Conservation (phyloP, 768 basidiomycete genomes). For the Hortiboletus flavorubellus region DNA sequence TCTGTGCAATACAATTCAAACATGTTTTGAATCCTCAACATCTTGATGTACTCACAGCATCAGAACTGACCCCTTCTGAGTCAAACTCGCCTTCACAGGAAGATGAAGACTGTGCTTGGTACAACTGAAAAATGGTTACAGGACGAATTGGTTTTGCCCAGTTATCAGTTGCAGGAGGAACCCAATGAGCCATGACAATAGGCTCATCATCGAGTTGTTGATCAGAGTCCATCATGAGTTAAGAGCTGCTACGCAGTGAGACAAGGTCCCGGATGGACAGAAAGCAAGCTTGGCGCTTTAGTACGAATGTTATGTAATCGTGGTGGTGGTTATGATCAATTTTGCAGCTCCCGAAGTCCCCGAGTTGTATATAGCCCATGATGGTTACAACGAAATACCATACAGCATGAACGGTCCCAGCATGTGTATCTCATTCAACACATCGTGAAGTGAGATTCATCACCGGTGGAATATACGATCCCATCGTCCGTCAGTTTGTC, state of each 20-base stretch:
- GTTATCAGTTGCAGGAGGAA: neutral
- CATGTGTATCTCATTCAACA: slow-evolving; percentile 32
- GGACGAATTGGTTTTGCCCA: slow-evolving; percentile 36
- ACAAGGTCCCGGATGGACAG: neutral
- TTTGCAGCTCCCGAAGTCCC: neutral
- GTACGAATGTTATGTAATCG: slow-evolving; percentile 6
- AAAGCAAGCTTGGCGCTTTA: neutral
- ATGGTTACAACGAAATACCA: neutral
- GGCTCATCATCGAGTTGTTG: slow-evolving; percentile 4
- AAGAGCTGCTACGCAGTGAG: neutral
- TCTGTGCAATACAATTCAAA: slow-evolving; percentile 18
- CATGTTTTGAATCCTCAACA: slow-evolving; percentile 22
- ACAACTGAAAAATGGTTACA: slow-evolving; percentile 53
- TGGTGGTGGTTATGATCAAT: too few relatives aligned
- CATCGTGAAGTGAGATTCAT: slow-evolving; percentile 75
- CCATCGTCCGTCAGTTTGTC: slow-evolving; percentile 81
- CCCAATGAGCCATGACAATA: neutral
- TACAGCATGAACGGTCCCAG: neutral
- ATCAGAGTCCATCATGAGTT: slow-evolving; percentile 5
- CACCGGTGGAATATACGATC: slow-evolving; percentile 71
- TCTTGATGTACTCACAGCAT: slow-evolving; percentile 5
- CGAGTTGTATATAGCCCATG: neutral
- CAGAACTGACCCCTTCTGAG: slow-evolving; percentile 32
- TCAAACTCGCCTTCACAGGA: slow-evolving; percentile 43
- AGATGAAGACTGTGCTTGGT: slow-evolving; percentile 35